phyloP scores from a whole-genome alignment of 345 rosid species.

The Alliaria petiolata region DNA sequence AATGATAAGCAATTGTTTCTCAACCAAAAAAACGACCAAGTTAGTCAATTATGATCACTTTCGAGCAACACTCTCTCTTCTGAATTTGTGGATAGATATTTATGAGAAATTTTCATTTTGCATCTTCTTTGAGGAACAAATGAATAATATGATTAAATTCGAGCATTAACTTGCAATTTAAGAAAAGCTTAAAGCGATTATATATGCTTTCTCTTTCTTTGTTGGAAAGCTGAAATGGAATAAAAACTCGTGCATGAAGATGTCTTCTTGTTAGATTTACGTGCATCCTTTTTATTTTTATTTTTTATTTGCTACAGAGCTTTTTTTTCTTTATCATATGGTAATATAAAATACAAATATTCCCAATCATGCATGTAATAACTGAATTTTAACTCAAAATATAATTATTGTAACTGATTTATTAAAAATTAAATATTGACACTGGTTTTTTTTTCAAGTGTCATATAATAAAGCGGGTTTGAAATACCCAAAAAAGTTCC shows the following conservation, averaged over 20 bases:
- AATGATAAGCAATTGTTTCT: not conserved
- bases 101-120: not conserved
- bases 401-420: not conserved
- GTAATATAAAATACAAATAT: not conserved
- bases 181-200: constrained; percentile 25
- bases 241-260: constrained; percentile 37
- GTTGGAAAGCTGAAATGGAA: constrained; percentile 35
- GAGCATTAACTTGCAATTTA: constrained; percentile 27
- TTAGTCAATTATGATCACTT: not conserved
- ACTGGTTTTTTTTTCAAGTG: not conserved
- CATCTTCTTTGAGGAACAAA: constrained; percentile 8
- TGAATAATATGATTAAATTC: not conserved
- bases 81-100: not conserved
- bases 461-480: too few species aligned
- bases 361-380: constrained; percentile 17
- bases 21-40: not conserved
- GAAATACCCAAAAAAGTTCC: too few species aligned
- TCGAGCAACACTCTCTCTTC: not conserved
- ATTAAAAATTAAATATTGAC: not conserved
- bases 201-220: constrained; percentile 24
- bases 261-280: constrained; percentile 26
- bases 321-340: constrained; percentile 17
- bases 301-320: too few species aligned
- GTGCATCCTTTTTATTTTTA: constrained; percentile 31
- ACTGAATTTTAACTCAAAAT: not conserved